Evolutionary conservation across 345 rosid genomes (phyloP), one percentile per base, ranked within the genome.

Genomic region (Ailanthus altissimus): DNA sequence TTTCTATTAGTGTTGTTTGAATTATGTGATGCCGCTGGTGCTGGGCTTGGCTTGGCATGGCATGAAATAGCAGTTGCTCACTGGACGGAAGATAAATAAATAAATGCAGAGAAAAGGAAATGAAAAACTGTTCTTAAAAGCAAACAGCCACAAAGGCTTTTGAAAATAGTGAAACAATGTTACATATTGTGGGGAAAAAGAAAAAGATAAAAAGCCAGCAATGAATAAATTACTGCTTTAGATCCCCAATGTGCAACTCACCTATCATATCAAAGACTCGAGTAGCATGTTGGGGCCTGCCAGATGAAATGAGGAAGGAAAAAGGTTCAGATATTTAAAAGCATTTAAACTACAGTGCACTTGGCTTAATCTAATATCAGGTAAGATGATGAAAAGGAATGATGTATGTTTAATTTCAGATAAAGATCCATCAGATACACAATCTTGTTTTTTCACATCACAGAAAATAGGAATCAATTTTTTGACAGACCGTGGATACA

Each of bases 281-380:
- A 69, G 90, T 88, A 0, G 90, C 93, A 67, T 93, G 97, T 77
- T 94, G 98, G 25, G 98, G 98, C 84, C 93, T 91, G 88, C 42
- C 54, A 28, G 11, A 63, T 47, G 25, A 23, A 46, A 68, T 20
- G 20, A 43, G 23, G 73, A 32, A 7, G 43, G 20, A 46, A 45
- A n/a, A 54, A 23, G 32, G 23, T 20, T 46, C 16, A 51, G 57
- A 36, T 6, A 12, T 36, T 54, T 25, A 79, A 3, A 47, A 47
- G 18, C 25, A 28, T 38, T 59, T 16, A 59, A 16, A 58, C 5
- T 28, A 26, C 15, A 46, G 23, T 42, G 40, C 28, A n/a, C 42
- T 0, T 0, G 5, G 58, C 21, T 6, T 56, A 58, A 81, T 72
- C 70, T 32, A 32, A 9, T 28, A 59, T 45, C 56, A 21, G 69